phyloP scores from a whole-genome alignment of 2,329 filamentous ascomycete species.

The Gremmenia infestans region DNA sequence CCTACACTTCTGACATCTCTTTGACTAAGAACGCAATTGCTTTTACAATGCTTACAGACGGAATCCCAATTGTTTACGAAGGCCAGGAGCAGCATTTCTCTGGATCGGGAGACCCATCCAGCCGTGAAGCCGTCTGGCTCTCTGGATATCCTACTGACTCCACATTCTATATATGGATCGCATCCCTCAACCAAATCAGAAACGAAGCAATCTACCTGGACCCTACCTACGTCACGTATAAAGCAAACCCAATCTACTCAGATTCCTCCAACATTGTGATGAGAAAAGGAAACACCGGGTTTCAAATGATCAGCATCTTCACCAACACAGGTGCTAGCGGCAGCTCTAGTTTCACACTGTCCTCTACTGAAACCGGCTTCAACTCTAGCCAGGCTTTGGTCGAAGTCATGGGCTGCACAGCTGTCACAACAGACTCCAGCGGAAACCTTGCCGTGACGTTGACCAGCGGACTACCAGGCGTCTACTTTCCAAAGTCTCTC shows the following conservation, averaged over 20 bases:
- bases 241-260: conserved; percentile 24
- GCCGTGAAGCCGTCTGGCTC: conserved; percentile 43
- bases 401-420: conserved; percentile 42
- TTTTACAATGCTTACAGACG: conserved; percentile 45
- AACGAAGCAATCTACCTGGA: conserved; percentile 25
- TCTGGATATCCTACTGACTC: conserved; percentile 34
- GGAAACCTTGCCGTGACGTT: conserved; percentile 42
- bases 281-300: conserved; percentile 22
- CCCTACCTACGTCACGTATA: conserved; percentile 21
- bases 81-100: conserved; percentile 49
- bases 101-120: conserved; percentile 34
- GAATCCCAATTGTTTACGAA: conserved; percentile 49
- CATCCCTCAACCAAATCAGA: conserved; percentile 23
- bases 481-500: conserved; percentile 35
- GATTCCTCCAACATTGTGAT: conserved; percentile 25
- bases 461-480: conserved; percentile 37
- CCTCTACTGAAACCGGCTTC: conserved; percentile 36
- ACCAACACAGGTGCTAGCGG: conserved; percentile 36
- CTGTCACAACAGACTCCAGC: conserved; percentile 36
- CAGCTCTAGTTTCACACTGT: conserved; percentile 32
- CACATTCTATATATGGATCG: conserved; percentile 37
- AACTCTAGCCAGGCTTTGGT: conserved; percentile 30
- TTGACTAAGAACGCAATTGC: conserved; percentile 43
- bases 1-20: conserved; percentile 20
- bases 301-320: conserved; percentile 33